Percentiles rank a stretch among this genome's conserved stretches.
Evolutionary conservation across 1,284 basidiomycete genomes (phyloP).

Genomic region (Ganoderma lucidum): DNA sequence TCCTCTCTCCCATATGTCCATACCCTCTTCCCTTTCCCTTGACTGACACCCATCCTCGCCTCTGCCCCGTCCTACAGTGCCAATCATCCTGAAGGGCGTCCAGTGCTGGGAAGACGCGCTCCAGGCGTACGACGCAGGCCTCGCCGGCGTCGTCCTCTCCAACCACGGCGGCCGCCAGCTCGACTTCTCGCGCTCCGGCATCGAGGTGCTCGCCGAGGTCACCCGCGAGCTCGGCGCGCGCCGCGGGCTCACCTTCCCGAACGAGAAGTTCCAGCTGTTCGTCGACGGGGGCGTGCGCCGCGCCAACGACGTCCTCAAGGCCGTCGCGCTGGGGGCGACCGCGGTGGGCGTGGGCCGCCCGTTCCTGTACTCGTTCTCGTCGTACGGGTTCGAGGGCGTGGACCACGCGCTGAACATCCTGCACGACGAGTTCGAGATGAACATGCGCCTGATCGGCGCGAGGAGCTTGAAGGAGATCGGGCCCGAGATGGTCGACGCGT

Average conservation of each 20-base stretch:
- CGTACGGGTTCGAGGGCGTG: conserved; percentile 86
- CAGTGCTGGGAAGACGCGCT: conserved; percentile 80
- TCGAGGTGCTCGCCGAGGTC: conserved; percentile 91
- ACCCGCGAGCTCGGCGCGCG: conserved; percentile 79
- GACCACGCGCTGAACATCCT: conserved; percentile 66
- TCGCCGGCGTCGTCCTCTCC: conserved; percentile 88
- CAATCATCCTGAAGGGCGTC: conserved; percentile 94
- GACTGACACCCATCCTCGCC: not conserved
- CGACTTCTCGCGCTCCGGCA: conserved; percentile 88
- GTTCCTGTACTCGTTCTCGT: conserved; percentile 87
- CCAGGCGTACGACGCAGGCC: conserved; percentile 77
- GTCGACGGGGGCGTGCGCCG: conserved; percentile 93
- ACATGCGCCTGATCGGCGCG: conserved; percentile 87
- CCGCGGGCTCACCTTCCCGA: conserved; percentile 67
- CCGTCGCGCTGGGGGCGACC: conserved; percentile 88
- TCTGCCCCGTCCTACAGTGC: conserved; percentile 61
- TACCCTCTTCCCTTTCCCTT: too few species aligned
- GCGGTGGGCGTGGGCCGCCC: conserved; percentile 85
- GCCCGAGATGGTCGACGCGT: conserved; percentile 86
- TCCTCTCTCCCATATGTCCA: not conserved
- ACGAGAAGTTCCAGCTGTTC: conserved; percentile 85
- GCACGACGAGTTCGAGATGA: conserved; percentile 94
- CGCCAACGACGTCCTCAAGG: conserved; percentile 93
- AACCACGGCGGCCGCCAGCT: conserved; percentile 94
- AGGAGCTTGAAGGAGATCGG: conserved; percentile 79